phyloP scores from a whole-genome alignment of 768 basidiomycete species.

The Hypholoma fasciculare region DNA sequence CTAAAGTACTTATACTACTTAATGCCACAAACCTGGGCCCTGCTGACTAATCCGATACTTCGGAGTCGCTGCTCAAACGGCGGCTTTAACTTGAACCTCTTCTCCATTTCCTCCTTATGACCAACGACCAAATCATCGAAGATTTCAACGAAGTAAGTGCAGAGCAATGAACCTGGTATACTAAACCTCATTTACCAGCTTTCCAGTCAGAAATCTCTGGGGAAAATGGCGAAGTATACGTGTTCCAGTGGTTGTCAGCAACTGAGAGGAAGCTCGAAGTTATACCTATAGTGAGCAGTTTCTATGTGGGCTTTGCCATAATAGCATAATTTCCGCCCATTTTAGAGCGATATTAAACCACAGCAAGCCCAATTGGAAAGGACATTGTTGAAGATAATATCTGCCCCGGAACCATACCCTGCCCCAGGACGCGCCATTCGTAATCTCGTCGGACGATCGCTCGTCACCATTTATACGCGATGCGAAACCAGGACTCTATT shows the following conservation, averaged over 20 bases:
- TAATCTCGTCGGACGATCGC: slow-evolving; percentile 74
- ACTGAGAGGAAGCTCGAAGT: slow-evolving; percentile 58
- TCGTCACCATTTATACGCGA: slow-evolving; percentile 70
- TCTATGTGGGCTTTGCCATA: background rate
- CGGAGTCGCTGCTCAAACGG: no score
- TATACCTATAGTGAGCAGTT: slow-evolving; percentile 49
- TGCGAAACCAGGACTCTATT: slow-evolving; percentile 86
- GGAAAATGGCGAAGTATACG: slow-evolving; percentile 79
- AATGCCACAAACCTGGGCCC: no score
- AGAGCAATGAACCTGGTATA: background rate
- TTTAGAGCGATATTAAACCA: slow-evolving; percentile 66
- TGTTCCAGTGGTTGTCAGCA: slow-evolving; percentile 81
- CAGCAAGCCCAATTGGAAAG: slow-evolving; percentile 63
- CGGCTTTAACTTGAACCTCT: no score
- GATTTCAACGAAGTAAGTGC: slow-evolving; percentile 20
- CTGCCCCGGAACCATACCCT: slow-evolving; percentile 68
- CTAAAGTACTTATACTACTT: no score
- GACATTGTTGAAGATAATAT: slow-evolving; percentile 65
- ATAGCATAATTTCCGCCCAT: background rate
- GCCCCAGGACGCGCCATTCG: slow-evolving; percentile 85
- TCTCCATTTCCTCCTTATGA: slow-evolving; percentile 6
- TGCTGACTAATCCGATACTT: no score
- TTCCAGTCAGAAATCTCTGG: slow-evolving; percentile 62
- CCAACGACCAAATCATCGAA: slow-evolving; percentile 20
- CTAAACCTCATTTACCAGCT: background rate